Base-by-base conservation (phyloP, 805 yeast genomes). In the Scheffersomyces lignosus region DNA sequence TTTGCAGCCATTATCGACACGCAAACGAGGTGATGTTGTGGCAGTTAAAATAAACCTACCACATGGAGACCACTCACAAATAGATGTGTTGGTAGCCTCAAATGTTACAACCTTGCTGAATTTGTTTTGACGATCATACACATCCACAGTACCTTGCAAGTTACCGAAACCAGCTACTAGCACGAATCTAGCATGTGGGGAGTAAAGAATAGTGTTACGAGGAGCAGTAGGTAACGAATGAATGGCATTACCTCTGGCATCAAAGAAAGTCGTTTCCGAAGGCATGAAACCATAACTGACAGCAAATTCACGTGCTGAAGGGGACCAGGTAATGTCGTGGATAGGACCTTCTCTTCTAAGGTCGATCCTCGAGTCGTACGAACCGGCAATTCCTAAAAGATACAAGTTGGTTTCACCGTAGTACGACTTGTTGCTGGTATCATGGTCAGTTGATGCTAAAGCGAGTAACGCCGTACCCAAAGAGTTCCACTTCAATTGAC, bases 281-380 rank as follows among this genome's bases (percentile, higher is more conserved):
- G 99, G 99, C 98, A 93, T 93, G 67, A 79, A 90, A 22, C 99
- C 99, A 58, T 90, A 90, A 38, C 87, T 88, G 29, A 93, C 99
- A 43, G 96, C 98, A 70, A 93, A 95, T 67, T 93, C 98, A 50
- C 96, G 78, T 14, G 96, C 87, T 34, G 89, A 80, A 41, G 98
- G 96, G 17, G 96, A 85, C 99, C 99, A 93, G 15, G 93, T 82
- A 44, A 91, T 87, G 62, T 93, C 99, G 66, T 93, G 97, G 50
- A 93, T 89, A 30, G 99, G 98, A 22, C 98, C 98, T 56, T 89
- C 96, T 52, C 87, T 83, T 45, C 87, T 88, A 52, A 93, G 78
- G 40, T 81, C 76, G 52, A 93, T 90, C 55, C 96, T 77, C 37
- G 89, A 85, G 56, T 91, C 96, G 53, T 87, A 90, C 27, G 90